Percentiles rank a stretch among this genome's conserved stretches.
Evolutionary conservation across 352 stramenopile genomes (phyloP).

Genomic region (Phytophthora melonis): DNA sequence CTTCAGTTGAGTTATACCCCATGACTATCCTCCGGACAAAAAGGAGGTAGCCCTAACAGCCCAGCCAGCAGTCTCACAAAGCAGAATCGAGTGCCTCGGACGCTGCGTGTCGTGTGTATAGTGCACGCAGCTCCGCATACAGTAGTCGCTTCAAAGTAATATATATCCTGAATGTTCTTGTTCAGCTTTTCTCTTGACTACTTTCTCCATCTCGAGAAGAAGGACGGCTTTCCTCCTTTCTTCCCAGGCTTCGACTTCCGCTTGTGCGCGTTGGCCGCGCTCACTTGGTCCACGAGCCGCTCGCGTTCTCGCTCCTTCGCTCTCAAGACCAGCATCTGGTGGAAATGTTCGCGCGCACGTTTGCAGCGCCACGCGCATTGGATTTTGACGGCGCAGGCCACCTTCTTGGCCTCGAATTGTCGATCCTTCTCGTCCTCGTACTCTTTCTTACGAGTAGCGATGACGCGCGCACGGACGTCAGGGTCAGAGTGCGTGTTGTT

Average conservation of each 20-base stretch:
- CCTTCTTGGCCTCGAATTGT: constrained; percentile 56
- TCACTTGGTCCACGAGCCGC: constrained; percentile 36
- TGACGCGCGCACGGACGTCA: constrained; percentile 46
- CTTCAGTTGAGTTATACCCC: constrained; percentile 26
- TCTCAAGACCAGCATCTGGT: constrained; percentile 62
- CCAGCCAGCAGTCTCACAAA: constrained; percentile 17
- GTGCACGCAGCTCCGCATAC: constrained; percentile 9
- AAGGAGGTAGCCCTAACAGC: constrained; percentile 32
- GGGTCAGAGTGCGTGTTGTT: constrained; percentile 33
- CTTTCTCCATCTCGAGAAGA: constrained; percentile 29
- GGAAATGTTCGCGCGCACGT: constrained; percentile 66
- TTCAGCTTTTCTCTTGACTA: constrained; percentile 13
- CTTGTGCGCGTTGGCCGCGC: constrained; percentile 30
- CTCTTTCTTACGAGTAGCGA: constrained; percentile 48
- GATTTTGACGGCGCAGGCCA: constrained; percentile 65
- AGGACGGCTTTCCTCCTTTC: constrained; percentile 1
- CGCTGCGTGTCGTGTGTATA: constrained; percentile 2
- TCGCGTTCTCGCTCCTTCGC: constrained; percentile 75
- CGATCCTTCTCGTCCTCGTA: constrained; percentile 43
- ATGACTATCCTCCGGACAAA: constrained; percentile 42
- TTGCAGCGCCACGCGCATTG: constrained; percentile 85
- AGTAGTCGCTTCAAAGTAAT: constrained; percentile 39
- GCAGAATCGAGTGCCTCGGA: constrained; percentile 25
- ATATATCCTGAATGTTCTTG: constrained; percentile 40
- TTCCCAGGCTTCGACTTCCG: constrained; percentile 16